Evolutionary conservation across 2,329 filamentous ascomycete genomes (phyloP), one percentile per base, ranked within the genome.

Genomic region (Ilyonectria mors-panacis): DNA sequence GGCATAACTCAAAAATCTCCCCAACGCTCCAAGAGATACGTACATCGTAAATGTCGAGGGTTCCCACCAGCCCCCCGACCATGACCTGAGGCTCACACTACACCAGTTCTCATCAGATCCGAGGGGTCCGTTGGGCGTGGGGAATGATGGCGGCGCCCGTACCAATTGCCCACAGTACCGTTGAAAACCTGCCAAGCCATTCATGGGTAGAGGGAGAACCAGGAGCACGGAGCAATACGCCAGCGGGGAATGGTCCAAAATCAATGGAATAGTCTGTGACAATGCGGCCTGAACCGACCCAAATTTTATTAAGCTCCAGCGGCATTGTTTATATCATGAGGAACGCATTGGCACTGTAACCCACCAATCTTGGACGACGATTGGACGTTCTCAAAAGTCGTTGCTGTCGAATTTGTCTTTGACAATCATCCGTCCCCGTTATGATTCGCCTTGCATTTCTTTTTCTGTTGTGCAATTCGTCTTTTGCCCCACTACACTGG

Each of bases 111-210:
- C 48, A 19, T 21, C 28, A 17, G 8, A 33, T 33, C 47, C 30
- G 19, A 5, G 30, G 30, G 30, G 17, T 3, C 50, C 19, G 30
- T 53, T n/a, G 26, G n/a, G 5, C 50, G 10, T 53, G 30, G 9
- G 50, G 30, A 53, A 53, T 53, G 28, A 53, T 53, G 30, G 50
- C 50, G 28, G n/a, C 50, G 30, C 50, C 28, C n/a, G 39, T 42
- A n/a, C 39, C 39, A 42, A 42, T 53, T 19, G 10, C 33, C 15
- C 12, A 35, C 30, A n/a, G 13, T 35, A 30, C 50, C 30, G 30
- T 53, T 53, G n/a, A 37, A 53, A 15, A 5, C 47, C 23, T 50
- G 9, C 13, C 5, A 9, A 15, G 19, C 45, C 45, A n/a, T 15
- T 8, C 6, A 48, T n/a, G 23, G 10, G 47, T 23, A 30, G 26